Percentiles rank a stretch among this genome's conserved stretches.
phyloP scores from a whole-genome alignment of 192 early-diverging fungal species.

The Backusella macrospora region DNA sequence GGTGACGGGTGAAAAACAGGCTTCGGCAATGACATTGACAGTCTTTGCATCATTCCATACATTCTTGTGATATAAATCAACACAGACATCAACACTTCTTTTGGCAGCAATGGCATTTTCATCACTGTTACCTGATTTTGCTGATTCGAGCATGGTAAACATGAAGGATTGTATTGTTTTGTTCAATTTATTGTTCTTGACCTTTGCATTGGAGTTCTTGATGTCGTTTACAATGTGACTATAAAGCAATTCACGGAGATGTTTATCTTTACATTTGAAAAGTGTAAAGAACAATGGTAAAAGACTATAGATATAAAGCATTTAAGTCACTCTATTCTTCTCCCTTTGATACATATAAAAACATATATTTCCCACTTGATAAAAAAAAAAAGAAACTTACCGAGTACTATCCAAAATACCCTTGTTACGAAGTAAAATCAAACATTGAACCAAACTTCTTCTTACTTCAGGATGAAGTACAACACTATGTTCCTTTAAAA shows the following conservation, averaged over 20 bases:
- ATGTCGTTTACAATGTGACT: conserved; percentile 95
- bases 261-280: conserved; percentile 93
- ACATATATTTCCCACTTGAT: neutral
- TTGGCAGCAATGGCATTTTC: conserved; percentile 92
- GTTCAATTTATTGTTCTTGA: conserved; percentile 98
- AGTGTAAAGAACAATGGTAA: conserved; percentile 96
- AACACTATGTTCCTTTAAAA: conserved; percentile 81
- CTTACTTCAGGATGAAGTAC: conserved; percentile 84
- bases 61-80: conserved; percentile 95
- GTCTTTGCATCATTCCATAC: conserved; percentile 99
- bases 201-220: conserved; percentile 88
- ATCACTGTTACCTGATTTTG: conserved; percentile 62
- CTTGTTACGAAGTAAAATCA: conserved; percentile 85
- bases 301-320: conserved; percentile 30
- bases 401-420: conserved; percentile 70
- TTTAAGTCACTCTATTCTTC: neutral
- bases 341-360: no score
- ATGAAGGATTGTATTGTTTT: conserved; percentile 96
- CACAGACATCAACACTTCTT: conserved; percentile 95
- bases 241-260: conserved; percentile 86
- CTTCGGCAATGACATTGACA: conserved; percentile 96
- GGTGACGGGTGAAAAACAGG: conserved; percentile 88
- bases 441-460: conserved; percentile 86
- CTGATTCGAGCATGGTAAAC: conserved; percentile 91
- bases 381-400: conserved; percentile 25